Conservation (phyloP, 495 filamentous ascomycete genomes). For the Penicillium goetzii region DNA sequence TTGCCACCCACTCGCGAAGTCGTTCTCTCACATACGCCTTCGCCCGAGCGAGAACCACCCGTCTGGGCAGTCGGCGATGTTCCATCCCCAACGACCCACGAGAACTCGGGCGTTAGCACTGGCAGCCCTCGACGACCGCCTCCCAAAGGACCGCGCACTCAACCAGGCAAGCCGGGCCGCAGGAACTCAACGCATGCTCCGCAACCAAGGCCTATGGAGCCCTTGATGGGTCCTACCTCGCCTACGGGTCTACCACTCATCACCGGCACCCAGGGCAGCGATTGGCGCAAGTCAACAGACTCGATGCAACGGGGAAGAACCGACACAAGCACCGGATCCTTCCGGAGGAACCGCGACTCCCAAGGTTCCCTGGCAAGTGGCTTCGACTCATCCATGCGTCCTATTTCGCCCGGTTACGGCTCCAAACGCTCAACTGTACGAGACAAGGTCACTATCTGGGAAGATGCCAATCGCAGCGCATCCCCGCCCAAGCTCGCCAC, state of each 20-base stretch:
- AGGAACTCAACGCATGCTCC: conserved; percentile 29
- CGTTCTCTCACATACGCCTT: conserved; percentile 39
- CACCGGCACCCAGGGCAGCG: conserved; percentile 36
- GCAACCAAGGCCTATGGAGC: conserved; percentile 20
- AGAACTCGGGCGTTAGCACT: conserved; percentile 35
- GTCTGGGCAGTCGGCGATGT: conserved; percentile 37
- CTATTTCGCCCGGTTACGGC: conserved; percentile 7
- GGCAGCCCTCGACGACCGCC: conserved; percentile 44
- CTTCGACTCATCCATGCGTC: conserved; percentile 10
- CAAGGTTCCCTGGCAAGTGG: conserved; percentile 15
- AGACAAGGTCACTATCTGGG: conserved; percentile 46
- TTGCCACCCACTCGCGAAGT: conserved; percentile 25
- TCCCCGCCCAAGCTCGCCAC: conserved; percentile 20
- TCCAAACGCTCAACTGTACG: conserved; percentile 12
- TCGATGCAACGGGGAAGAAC: conserved; percentile 24
- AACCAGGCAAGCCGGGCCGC: conserved; percentile 31
- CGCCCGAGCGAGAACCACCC: conserved; percentile 35
- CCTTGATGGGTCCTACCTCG: conserved; percentile 18
- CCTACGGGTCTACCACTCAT: conserved; percentile 23
- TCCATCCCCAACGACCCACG: conserved; percentile 29
- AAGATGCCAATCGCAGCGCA: conserved; percentile 35
- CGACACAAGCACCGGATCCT: conserved; percentile 15
- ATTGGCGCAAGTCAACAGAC: conserved; percentile 31
- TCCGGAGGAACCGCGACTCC: conserved; percentile 17
- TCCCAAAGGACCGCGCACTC: conserved; percentile 46